Percentiles rank a stretch among this genome's conserved stretches.
Evolutionary conservation across 352 stramenopile genomes (phyloP).

Genomic region (Globisporangium uncinulatum): DNA sequence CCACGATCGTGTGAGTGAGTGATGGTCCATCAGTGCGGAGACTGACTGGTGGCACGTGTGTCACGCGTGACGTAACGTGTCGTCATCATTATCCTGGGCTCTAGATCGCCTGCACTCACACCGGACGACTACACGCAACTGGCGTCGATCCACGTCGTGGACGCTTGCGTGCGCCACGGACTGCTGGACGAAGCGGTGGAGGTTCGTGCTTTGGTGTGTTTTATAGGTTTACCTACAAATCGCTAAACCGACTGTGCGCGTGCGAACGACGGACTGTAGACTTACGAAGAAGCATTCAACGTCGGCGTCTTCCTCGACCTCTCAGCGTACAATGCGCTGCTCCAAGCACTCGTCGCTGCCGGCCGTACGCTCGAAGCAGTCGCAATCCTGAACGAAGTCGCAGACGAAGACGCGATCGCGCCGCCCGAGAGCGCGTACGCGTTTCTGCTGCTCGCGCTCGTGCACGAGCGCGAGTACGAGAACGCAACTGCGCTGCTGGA

Average conservation of each 20-base stretch:
- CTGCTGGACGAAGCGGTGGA: slow-evolving; percentile 57
- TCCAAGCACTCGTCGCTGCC: slow-evolving; percentile 34
- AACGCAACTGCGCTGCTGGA: slow-evolving; percentile 35
- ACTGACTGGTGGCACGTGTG: neutral
- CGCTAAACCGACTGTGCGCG: slow-evolving; percentile 4
- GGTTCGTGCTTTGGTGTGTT: slow-evolving; percentile 14
- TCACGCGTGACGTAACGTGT: neutral
- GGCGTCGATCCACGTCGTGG: slow-evolving; percentile 64
- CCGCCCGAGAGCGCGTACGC: slow-evolving; percentile 41
- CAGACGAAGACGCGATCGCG: slow-evolving; percentile 33
- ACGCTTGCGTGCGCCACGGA: slow-evolving; percentile 47
- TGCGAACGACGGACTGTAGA: slow-evolving; percentile 1
- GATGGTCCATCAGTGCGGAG: neutral
- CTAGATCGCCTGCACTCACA: slow-evolving; percentile 21
- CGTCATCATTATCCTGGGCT: neutral
- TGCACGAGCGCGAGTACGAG: slow-evolving; percentile 34
- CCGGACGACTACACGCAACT: slow-evolving; percentile 58
- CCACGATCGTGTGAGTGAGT: neutral
- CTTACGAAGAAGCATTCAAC: slow-evolving; percentile 58
- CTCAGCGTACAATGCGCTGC: slow-evolving; percentile 43
- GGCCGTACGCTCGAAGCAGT: slow-evolving; percentile 43
- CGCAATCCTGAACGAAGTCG: slow-evolving; percentile 45
- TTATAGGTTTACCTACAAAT: neutral
- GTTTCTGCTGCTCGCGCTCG: slow-evolving; percentile 37
- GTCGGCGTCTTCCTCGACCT: slow-evolving; percentile 51